These are phyloP conservation scores for Spergularia marina DNA, from an alignment of 148 eudicot genomes.

Conservation along the genomic window DNA sequence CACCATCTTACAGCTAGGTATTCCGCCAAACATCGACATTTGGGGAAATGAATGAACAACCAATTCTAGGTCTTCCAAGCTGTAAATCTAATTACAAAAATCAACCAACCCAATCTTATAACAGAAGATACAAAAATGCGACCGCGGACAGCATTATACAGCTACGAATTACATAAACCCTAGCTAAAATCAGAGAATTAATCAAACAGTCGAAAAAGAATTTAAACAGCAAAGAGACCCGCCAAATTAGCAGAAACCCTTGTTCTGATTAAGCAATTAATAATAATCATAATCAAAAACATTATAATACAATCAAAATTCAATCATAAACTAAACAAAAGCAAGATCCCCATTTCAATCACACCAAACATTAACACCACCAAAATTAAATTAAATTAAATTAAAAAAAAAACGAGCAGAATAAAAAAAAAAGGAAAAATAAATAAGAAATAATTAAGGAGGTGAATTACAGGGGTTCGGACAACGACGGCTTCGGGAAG, in stretches of 20 bases:
- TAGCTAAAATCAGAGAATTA: neutral
- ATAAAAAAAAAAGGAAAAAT: neutral
- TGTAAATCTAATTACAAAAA: neutral
- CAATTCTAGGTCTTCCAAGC: neutral
- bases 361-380: slow-evolving; percentile 1
- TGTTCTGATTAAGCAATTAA: neutral
- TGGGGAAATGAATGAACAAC: neutral
- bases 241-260: slow-evolving; percentile 18
- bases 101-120: neutral
- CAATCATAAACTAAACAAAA: neutral
- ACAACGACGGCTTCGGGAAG: slow-evolving; percentile 50
- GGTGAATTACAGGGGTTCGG: slow-evolving; percentile 56
- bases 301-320: neutral
- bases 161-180: neutral
- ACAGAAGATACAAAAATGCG: neutral
- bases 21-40: neutral
- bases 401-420: neutral
- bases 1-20: neutral
- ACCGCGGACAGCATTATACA: neutral
- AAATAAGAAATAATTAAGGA: neutral
- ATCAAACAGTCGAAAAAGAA: neutral
- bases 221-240: slow-evolving; percentile 15
- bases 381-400: neutral
- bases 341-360: slow-evolving; percentile 25
- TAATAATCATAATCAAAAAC: neutral